Evolutionary conservation across 106 monocot species (phyloP).

Genomic region (Dendrobium chrysotoxum): DNA sequence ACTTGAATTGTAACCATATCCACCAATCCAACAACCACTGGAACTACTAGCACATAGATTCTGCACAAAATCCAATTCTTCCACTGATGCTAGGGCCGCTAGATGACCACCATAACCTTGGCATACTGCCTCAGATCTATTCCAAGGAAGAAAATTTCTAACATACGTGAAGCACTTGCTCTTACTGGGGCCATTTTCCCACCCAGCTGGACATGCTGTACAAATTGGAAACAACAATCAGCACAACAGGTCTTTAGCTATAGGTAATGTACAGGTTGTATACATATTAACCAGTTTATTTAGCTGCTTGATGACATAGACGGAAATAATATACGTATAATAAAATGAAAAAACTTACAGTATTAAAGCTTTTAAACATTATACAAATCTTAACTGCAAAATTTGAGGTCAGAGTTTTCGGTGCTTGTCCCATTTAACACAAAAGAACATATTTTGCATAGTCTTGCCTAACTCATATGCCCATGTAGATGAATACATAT

Average conservation of each 20-base stretch:
- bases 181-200: constrained; percentile 41
- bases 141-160: constrained; percentile 54
- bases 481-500: not conserved
- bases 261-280: not conserved
- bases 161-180: constrained; percentile 65
- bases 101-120: constrained; percentile 47
- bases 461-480: not conserved
- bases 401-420: not conserved
- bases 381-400: not conserved
- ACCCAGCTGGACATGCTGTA: constrained; percentile 54
- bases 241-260: not conserved
- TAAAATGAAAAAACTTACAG: not conserved
- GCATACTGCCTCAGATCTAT: constrained; percentile 55
- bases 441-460: not conserved
- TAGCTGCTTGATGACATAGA: not conserved
- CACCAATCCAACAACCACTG: constrained; percentile 82
- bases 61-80: constrained; percentile 56
- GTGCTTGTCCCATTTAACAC: not conserved
- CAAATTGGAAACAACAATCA: not conserved
- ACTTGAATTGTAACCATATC: constrained; percentile 44
- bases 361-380: not conserved
- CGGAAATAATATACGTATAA: not conserved
- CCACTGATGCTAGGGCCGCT: constrained; percentile 57
- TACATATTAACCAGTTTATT: not conserved
- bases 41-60: constrained; percentile 32